Percentiles rank a stretch among this genome's conserved stretches.
Conservation (phyloP, 371 early-diverging fungal species). For the Mortierella sp. region DNA sequence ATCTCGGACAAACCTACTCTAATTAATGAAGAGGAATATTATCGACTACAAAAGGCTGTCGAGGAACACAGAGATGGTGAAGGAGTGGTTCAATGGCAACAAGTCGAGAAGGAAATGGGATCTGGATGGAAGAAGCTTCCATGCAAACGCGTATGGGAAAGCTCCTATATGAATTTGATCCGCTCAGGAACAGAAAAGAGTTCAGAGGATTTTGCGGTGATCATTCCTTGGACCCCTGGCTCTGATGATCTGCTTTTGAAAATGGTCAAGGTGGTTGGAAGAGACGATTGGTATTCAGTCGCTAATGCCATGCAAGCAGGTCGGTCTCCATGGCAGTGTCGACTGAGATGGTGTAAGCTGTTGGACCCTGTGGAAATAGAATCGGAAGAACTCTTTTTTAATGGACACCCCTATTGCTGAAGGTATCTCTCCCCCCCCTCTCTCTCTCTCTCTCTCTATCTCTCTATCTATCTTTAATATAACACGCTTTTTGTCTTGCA, state of each 20-base stretch:
- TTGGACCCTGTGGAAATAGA: conserved; percentile 21
- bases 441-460: no score
- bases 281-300: conserved; percentile 40
- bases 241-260: conserved; percentile 24
- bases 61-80: neutral
- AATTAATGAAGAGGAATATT: conserved; percentile 32
- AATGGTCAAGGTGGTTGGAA: conserved; percentile 30
- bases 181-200: neutral
- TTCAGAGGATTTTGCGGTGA: neutral
- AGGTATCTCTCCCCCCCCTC: no score
- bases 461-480: no score
- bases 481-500: no score
- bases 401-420: no score
- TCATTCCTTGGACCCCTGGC: conserved; percentile 9
- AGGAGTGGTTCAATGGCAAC: conserved; percentile 15
- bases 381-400: no score
- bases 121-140: conserved; percentile 29
- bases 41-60: conserved; percentile 13
- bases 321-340: conserved; percentile 37
- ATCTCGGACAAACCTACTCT: conserved; percentile 32
- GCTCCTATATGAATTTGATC: conserved; percentile 22
- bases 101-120: conserved; percentile 20
- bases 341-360: conserved; percentile 39
- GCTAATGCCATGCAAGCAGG: conserved; percentile 26
- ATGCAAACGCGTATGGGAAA: conserved; percentile 45